Conservation (phyloP, 495 filamentous ascomycete genomes). For the Aspergillus hancockii region DNA sequence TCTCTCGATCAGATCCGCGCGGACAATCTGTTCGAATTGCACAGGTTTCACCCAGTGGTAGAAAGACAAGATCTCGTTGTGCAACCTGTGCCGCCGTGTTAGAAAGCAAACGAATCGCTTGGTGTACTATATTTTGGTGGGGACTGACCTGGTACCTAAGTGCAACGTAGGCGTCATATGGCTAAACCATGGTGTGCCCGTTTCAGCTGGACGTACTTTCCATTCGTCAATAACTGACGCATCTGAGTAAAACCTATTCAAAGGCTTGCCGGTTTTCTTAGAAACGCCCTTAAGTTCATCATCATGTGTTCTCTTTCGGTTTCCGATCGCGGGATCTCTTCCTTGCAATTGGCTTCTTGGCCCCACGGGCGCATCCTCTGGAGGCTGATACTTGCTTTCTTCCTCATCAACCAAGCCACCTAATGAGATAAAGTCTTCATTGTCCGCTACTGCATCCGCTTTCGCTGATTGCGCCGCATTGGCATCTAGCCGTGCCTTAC, state of each 20-base stretch:
- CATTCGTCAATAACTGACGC: constrained; percentile 60
- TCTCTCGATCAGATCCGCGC: constrained; percentile 69
- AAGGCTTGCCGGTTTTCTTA: constrained; percentile 45
- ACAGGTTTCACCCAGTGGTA: constrained; percentile 77
- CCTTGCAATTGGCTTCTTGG: constrained; percentile 26
- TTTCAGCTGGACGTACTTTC: constrained; percentile 43
- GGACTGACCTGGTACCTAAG: constrained; percentile 34
- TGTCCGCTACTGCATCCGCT: constrained; percentile 57
- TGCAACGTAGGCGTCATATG: constrained; percentile 30
- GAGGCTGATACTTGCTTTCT: constrained; percentile 26
- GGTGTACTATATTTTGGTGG: not conserved
- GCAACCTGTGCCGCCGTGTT: constrained; percentile 50
- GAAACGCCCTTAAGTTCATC: constrained; percentile 60
- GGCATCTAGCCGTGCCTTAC: constrained; percentile 69
- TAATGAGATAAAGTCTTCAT: constrained; percentile 84
- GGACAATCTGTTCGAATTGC: constrained; percentile 73
- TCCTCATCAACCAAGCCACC: constrained; percentile 57
- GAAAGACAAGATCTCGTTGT: constrained; percentile 86
- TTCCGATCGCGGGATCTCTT: constrained; percentile 42
- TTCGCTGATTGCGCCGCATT: constrained; percentile 35
- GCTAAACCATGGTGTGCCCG: constrained; percentile 63
- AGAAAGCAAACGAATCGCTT: not conserved
- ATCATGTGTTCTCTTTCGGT: constrained; percentile 69
- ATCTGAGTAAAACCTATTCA: constrained; percentile 38
- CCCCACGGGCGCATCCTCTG: constrained; percentile 40